Evolutionary conservation across 768 basidiomycete species (phyloP).

Genomic region (Mycena chlorophos): DNA sequence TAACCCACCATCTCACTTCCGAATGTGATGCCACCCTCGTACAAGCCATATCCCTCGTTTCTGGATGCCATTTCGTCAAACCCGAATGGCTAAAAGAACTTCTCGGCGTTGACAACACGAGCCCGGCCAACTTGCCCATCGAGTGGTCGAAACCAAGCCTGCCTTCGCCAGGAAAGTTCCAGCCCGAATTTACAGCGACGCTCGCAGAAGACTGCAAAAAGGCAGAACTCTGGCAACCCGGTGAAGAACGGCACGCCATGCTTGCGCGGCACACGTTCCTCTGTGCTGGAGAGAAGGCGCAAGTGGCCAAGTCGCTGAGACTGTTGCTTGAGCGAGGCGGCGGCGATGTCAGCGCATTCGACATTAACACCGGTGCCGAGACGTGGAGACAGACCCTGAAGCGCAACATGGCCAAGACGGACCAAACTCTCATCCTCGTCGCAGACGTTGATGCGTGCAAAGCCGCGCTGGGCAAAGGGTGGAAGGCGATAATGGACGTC

Average conservation of each 20-base stretch:
- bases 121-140: slow-evolving; percentile 15
- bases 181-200: slow-evolving; percentile 55
- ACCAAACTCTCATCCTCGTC: slow-evolving; percentile 52
- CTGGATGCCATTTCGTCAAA: slow-evolving; percentile 58
- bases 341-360: slow-evolving; percentile 64
- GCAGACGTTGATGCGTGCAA: slow-evolving; percentile 49
- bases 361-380: slow-evolving; percentile 46
- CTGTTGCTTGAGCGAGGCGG: slow-evolving; percentile 58
- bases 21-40: slow-evolving; percentile 49
- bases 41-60: slow-evolving; percentile 60
- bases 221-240: slow-evolving; percentile 64
- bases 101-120: slow-evolving; percentile 47
- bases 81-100: slow-evolving; percentile 68
- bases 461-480: slow-evolving; percentile 53
- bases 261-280: slow-evolving; percentile 32
- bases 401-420: slow-evolving; percentile 52
- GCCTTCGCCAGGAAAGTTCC: slow-evolving; percentile 55
- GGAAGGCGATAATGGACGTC: slow-evolving; percentile 53
- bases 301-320: slow-evolving; percentile 47
- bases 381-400: slow-evolving; percentile 55
- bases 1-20: slow-evolving; percentile 67
- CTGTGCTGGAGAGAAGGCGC: slow-evolving; percentile 55
- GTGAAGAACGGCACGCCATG: slow-evolving; percentile 59
- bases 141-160: slow-evolving; percentile 39
- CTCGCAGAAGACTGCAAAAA: slow-evolving; percentile 50